These are phyloP conservation scores for Leccinum obscurum DNA, from an alignment of 768 basidiomycete species.

Conservation along the genomic window DNA sequence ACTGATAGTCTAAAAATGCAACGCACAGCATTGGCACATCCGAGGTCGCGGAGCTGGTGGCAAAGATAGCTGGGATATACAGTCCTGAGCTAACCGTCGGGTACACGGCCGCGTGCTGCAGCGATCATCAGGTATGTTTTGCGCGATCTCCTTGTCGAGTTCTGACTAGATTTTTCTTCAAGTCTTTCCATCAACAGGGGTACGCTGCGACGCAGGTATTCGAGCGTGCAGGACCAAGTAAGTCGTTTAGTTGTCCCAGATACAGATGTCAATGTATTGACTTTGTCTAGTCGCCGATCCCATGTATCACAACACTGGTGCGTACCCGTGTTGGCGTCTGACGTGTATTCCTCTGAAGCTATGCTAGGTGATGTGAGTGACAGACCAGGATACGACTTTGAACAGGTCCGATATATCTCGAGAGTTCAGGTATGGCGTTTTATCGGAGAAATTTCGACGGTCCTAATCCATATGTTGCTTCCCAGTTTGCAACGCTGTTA, in stretches of 20 bases:
- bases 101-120: conserved; percentile 79
- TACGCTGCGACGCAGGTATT: conserved; percentile 88
- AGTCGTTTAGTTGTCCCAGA: conserved; percentile 13
- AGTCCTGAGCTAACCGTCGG: conserved; percentile 77
- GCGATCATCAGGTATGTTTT: conserved; percentile 74
- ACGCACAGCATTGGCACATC: conserved; percentile 69
- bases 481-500: conserved; percentile 68
- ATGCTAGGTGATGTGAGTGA: conserved; percentile 70
- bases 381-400: conserved; percentile 78
- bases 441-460: not conserved
- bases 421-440: conserved; percentile 71
- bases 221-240: conserved; percentile 78
- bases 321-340: conserved; percentile 16
- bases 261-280: not conserved
- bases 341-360: not conserved
- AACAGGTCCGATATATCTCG: conserved; percentile 79
- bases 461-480: not conserved
- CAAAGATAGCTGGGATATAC: conserved; percentile 76
- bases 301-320: conserved; percentile 85
- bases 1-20: not conserved
- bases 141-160: not conserved
- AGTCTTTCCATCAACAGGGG: conserved; percentile 82
- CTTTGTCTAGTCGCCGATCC: conserved; percentile 68
- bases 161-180: not conserved
- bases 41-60: conserved; percentile 72